Base-by-base conservation (phyloP, 2,329 filamentous ascomycete genomes). In the Pyrenophora teres region DNA sequence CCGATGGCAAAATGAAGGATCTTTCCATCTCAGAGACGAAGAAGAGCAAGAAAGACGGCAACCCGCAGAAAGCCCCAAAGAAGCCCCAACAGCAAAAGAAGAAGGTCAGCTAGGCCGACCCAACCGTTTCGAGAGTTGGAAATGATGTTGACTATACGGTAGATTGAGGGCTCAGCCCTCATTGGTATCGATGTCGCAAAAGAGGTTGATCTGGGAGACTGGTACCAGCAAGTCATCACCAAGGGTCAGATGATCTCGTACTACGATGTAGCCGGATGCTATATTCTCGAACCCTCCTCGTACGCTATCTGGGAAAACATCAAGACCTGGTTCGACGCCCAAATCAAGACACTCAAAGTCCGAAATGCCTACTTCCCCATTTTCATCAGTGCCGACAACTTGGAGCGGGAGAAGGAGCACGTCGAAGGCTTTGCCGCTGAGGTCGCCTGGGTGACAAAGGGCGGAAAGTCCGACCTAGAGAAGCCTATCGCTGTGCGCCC, bases 181-280 rank as follows among this genome's bases (percentile, higher is more conserved):
- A 95, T 94, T 66, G 92, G 92, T 60, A 96, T 97, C 68, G 94
- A 92, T 58, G 86, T 89, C 54, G 82, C 83, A 59, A 97, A 97
- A 77, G 81, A 87, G 41, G 87, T 89, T 40, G 91, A 97, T 77
- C 94, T 99, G 73, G 83, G 90, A 43, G 86, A 87, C 76, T 99
- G 94, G 94, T 99, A 99, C 77, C 91, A 96, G 78, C 93, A 99
- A 78, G 90, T 97, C 55, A 88, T 99, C 50, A 87, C 92, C 70
- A 99, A 99, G 83, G 90, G 91, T 65, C 91, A 97, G 74, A 90
- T 99, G 88, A 87, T 97, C 67, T 92, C 96, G 70, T 99, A 97
- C 83, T 97, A 97, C 70, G 89, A 96, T 78, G 93, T 97, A 18
- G 46, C 50, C 37, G 50, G 50, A 30, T 53, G 50, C 80, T 97